phyloP scores from a whole-genome alignment of 2,329 filamentous ascomycete genomes.

The Xylaria hypoxylon region DNA sequence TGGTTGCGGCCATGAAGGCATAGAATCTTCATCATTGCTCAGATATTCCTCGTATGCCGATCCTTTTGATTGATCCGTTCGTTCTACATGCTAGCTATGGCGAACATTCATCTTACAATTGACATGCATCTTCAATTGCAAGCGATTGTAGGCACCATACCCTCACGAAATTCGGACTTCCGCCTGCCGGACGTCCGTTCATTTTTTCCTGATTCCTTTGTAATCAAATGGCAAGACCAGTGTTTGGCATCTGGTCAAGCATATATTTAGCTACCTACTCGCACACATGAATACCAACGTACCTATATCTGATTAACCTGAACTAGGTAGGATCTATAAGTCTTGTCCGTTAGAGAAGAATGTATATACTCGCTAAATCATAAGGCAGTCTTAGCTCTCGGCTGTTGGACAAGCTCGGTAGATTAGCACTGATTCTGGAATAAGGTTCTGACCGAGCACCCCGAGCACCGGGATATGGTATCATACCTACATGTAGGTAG shows the following conservation, averaged over 20 bases:
- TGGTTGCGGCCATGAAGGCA: slow-evolving; percentile 40
- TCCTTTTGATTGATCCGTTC: background rate
- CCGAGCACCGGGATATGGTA: background rate
- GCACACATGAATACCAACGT: background rate
- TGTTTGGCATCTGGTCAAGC: background rate
- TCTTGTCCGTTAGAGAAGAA: background rate
- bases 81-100: background rate
- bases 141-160: background rate
- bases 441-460: slow-evolving; percentile 18
- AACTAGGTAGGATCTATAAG: background rate
- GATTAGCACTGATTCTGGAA: background rate
- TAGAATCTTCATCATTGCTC: slow-evolving; percentile 37
- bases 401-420: background rate
- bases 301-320: too few species aligned
- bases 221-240: background rate
- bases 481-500: too few species aligned
- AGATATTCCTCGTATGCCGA: background rate
- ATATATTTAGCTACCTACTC: background rate
- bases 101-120: background rate
- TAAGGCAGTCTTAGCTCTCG: too few species aligned
- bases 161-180: slow-evolving; percentile 8
- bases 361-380: too few species aligned
- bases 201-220: background rate
- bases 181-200: slow-evolving; percentile 24
- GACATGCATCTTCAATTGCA: background rate